A percentile compares a stretch with the other conserved stretches of the same genome.
Evolutionary conservation across 805 yeast species (phyloP).

Genomic region (Kuraishia ogatae): DNA sequence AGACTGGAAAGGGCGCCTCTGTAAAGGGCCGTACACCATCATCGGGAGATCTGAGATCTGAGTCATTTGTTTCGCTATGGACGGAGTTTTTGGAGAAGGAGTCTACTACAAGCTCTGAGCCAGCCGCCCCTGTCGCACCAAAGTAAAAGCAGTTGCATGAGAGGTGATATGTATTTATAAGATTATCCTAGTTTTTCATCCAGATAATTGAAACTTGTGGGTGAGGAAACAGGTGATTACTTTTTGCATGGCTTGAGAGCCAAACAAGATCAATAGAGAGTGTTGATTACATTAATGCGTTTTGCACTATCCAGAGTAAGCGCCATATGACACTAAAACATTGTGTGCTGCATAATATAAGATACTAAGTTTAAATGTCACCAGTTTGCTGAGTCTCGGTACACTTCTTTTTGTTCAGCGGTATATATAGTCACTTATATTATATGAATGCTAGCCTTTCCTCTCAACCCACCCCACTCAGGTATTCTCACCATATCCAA

Average conservation of each 20-base stretch:
- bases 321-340: too few relatives aligned
- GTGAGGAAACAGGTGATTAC: background rate
- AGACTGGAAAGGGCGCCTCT: background rate
- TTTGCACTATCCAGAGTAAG: too few relatives aligned
- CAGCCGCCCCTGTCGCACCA: background rate
- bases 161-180: background rate
- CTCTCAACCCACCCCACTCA: too few relatives aligned
- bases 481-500: background rate
- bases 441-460: too few relatives aligned
- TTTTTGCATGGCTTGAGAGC: background rate
- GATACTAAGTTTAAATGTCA: too few relatives aligned
- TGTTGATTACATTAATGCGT: too few relatives aligned
- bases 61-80: constrained; percentile 62
- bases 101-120: constrained; percentile 22
- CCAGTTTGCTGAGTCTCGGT: too few relatives aligned
- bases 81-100: constrained; percentile 74
- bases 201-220: background rate
- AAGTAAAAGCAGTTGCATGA: background rate
- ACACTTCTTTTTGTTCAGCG: too few relatives aligned
- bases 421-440: too few relatives aligned
- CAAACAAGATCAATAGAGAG: background rate
- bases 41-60: constrained; percentile 23
- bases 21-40: background rate
- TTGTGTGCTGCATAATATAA: too few relatives aligned
- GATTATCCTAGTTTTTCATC: background rate